Evolutionary conservation across 768 basidiomycete species (phyloP), one percentile per base, ranked within the genome.

Genomic region (Boletus patriciae): DNA sequence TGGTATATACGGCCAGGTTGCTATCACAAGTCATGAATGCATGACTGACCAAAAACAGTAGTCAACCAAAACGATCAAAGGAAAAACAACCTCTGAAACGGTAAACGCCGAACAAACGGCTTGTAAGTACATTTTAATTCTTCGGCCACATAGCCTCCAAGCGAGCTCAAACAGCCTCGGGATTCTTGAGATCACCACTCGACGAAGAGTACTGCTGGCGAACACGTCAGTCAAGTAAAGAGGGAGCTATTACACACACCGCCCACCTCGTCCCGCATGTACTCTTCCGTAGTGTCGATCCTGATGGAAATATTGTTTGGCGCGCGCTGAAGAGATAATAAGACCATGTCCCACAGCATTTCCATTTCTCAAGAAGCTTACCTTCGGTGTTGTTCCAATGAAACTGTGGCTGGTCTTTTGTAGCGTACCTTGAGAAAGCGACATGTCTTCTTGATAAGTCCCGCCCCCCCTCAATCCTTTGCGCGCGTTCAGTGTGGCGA

Each of bases 231-330:
- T 52, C 41, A 21, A 16, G 36, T 15, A 4, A 31, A 38, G n/a
- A 3, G 31, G n/a, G n/a, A n/a, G n/a, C n/a, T 23, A 19, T 12
- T 4, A 2, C n/a, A n/a, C n/a, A n/a, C n/a, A n/a, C n/a, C n/a
- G 38, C 70, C 50, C 16, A 73, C 72, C 60, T 71, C 70, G 55
- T 84, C 83, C 40, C 76, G 77, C 45, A 75, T 70, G 23, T 75
- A 78, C 56, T 85, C 84, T 46, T 84, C 80, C 25, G 78, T 84
- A 5, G 84, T 85, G 66, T 86, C 83, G 50, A 86, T 84, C 69
- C 84, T 84, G 72, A 87, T 86, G 38, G 84, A 82, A 58, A 86
- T 83, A 56, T 82, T 81, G 47, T 80, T 78, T 36, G 78, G 76
- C 56, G 42, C 1, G 2, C 62, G 66, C 68, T 71, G 46, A 52